A percentile compares a stretch with the other conserved stretches of the same genome.
These are phyloP conservation scores for Suhomyces sp. DNA, from an alignment of 805 yeast species.

Conservation along the genomic window DNA sequence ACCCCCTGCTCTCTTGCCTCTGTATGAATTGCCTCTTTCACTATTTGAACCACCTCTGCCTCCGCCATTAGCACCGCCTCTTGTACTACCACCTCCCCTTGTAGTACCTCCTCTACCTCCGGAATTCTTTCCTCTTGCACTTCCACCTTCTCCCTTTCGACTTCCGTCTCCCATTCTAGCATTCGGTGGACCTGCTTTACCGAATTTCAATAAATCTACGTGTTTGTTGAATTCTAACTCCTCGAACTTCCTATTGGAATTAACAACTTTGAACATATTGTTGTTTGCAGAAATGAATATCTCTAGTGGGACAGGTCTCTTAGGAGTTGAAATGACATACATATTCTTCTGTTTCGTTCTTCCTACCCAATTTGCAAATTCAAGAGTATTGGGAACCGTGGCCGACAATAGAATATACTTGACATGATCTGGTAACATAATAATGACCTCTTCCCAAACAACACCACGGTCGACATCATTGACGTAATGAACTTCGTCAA, in stretches of 20 bases:
- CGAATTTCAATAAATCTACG: constrained; percentile 48
- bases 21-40: constrained; percentile 26
- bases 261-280: constrained; percentile 69
- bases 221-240: constrained; percentile 64
- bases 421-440: constrained; percentile 95
- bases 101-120: constrained; percentile 19
- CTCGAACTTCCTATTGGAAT: constrained; percentile 66
- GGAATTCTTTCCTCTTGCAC: constrained; percentile 45
- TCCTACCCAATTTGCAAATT: constrained; percentile 98
- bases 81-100: constrained; percentile 18
- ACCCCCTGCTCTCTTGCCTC: constrained; percentile 26
- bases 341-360: constrained; percentile 94
- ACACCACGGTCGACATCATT: constrained; percentile 97
- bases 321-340: constrained; percentile 92
- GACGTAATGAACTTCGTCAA: constrained; percentile 97
- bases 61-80: constrained; percentile 16
- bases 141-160: constrained; percentile 44
- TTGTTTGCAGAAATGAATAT: constrained; percentile 82
- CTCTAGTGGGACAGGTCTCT: constrained; percentile 95
- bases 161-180: constrained; percentile 40
- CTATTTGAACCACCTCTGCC: constrained; percentile 24
- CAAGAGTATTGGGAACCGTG: constrained; percentile 97
- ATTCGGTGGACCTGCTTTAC: constrained; percentile 37
- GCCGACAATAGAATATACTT: constrained; percentile 90
- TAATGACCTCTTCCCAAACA: constrained; percentile 98